Evolutionary conservation across 495 filamentous ascomycete species (phyloP).

Genomic region (Daldinia caldariorum): DNA sequence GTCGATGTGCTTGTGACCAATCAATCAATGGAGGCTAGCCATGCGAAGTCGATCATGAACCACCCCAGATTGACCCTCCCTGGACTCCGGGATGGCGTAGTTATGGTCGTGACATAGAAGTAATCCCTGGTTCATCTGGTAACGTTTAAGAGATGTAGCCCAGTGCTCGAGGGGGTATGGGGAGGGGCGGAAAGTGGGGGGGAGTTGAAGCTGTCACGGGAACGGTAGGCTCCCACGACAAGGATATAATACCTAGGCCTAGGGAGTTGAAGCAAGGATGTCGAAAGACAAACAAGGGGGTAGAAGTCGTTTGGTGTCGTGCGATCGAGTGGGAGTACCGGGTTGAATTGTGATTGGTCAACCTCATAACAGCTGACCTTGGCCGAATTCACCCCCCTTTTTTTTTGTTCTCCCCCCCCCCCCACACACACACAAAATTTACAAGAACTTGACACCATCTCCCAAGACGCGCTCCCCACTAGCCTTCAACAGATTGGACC

Average conservation of each 20-base stretch:
- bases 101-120: neutral
- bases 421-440: slow-evolving; percentile 29
- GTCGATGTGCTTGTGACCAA: slow-evolving; percentile 40
- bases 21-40: slow-evolving; percentile 29
- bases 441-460: slow-evolving; percentile 35
- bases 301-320: slow-evolving; percentile 26
- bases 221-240: slow-evolving; percentile 24
- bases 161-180: neutral
- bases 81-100: neutral
- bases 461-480: slow-evolving; percentile 25
- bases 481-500: slow-evolving; percentile 22
- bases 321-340: slow-evolving; percentile 39
- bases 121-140: neutral
- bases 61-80: slow-evolving; percentile 6
- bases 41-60: slow-evolving; percentile 41
- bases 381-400: slow-evolving; percentile 28
- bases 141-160: neutral
- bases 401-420: slow-evolving; percentile 5
- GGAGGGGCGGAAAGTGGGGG: neutral
- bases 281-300: slow-evolving; percentile 32
- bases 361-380: slow-evolving; percentile 37
- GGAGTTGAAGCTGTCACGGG: slow-evolving; percentile 24
- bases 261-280: slow-evolving; percentile 12
- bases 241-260: neutral
- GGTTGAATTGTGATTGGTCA: slow-evolving; percentile 39